Percentiles rank a stretch among this genome's conserved stretches.
Conservation (phyloP, 192 early-diverging fungal species). For the Paraglomus occultum region DNA sequence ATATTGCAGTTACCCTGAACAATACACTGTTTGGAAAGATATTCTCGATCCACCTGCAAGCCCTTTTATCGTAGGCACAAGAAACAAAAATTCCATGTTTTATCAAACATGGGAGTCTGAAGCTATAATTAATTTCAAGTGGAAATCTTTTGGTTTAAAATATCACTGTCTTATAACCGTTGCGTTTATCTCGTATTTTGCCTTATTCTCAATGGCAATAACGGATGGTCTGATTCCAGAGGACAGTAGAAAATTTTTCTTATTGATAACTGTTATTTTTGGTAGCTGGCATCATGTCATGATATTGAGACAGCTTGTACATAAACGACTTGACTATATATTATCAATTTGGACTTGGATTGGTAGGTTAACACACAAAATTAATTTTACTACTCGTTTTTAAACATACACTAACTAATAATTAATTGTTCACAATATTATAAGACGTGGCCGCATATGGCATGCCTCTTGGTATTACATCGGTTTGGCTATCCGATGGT, state of each 20-base stretch:
- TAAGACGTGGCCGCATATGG: neutral
- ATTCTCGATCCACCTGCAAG: neutral
- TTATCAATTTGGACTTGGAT: too few species aligned
- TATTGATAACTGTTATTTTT: neutral
- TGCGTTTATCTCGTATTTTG: neutral
- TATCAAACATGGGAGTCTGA: neutral
- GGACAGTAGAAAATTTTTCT: neutral
- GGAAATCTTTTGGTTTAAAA: constrained; percentile 1
- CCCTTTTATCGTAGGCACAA: neutral
- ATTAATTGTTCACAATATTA: neutral
- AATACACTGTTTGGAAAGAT: neutral
- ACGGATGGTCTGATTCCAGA: neutral
- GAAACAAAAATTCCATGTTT: too few species aligned
- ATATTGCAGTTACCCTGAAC: neutral
- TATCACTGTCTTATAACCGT: neutral
- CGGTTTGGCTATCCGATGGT: neutral
- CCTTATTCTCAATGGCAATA: neutral
- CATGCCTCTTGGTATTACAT: neutral
- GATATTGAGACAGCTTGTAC: neutral
- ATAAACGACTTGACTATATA: too few species aligned
- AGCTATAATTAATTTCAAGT: constrained; percentile 16
- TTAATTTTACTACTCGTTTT: neutral
- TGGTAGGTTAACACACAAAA: too few species aligned
- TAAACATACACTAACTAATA: neutral
- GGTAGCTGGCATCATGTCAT: neutral